Evolutionary conservation across 768 basidiomycete genomes (phyloP), one percentile per base, ranked within the genome.

Genomic region (Xerocomellus amylosporus): DNA sequence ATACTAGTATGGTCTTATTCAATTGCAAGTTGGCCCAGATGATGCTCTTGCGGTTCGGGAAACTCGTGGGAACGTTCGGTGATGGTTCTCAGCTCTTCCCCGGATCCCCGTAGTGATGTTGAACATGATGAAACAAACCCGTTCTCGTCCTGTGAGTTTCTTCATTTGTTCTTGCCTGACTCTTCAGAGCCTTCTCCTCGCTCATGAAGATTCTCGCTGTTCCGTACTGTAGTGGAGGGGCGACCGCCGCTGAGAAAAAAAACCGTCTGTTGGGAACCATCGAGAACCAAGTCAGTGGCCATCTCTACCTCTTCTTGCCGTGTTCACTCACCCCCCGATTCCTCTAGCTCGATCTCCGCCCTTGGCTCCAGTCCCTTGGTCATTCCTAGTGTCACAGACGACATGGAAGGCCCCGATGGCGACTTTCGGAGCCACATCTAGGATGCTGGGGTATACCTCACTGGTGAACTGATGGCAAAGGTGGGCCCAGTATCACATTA

Each of bases 341-440:
- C 31, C 13, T 47, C 10, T 57, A 88, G 86, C 84, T 93, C 54
- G 90, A 88, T 46, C 75, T 92, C 62, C 73, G 76, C 46, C 69
- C 82, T 4, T 92, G 85, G 87, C 73, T 92, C 50, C 76, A 80
- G 61, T 78, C 80, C 8, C 75, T 81, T 49, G 90, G 90, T n/a
- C 90, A 92, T 67, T 19, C 17, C 57, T 8, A 2, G 87, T 85
- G 85, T 89, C 51, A 84, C 85, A 19, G 85, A 83, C 70, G 81
- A 80, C 75, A 93, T 93, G 72, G 91, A 92, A 66, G 90, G 90
- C 22, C 73, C 85, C 3, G 79, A 85, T 68, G 87, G 85, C 26
- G 4, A 26, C 28, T 28, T 28, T 8, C 85, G 89, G 70, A 90
- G 88, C 71, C 80, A 93, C 70, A 77, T 92, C 50, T 77, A 79